Evolutionary conservation across 169 alveolate species (phyloP), one percentile per base, ranked within the genome.

Genomic region (Cryptosporidium sp.): DNA sequence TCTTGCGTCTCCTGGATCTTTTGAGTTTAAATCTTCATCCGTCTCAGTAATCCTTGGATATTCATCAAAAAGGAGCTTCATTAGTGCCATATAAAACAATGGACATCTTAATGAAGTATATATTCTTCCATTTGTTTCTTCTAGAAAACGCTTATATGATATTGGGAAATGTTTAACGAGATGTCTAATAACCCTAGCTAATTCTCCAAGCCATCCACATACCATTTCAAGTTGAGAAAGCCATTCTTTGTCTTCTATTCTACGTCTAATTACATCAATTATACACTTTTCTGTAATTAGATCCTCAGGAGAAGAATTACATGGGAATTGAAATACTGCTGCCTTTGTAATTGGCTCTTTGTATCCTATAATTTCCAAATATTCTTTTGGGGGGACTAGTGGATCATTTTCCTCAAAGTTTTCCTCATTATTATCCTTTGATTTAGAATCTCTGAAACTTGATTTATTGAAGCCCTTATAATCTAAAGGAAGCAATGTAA

Each of bases 1-100:
- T 26, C 89, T 37, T 16, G 89, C 73, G 26, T 80, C 89, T n/a
- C 89, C 89, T 65, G 89, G 89, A 3, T 80, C 89, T 26, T 80
- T 80, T 26, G 89, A 62, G 37, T 80, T 80, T 6, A 80, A 9
- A 33, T 80, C 75, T 65, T 80, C 89, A 10, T 67, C 37, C 3
- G 89, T 80, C 26, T 80, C 75, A 48, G 18, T 35, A 43, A 80
- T 67, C 51, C 9, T 62, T 26, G 89, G 89, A 65, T 80, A 80
- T 29, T 80, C 69, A 62, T 80, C 89, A 65, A 80, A 80, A 7
- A 80, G 65, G 29, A 80, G 45, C 33, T 80, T 80, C 89, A 80
- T 80, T 1, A 67, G 18, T 62, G 89, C 74, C 75, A 80, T 62
- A 29, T 80, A 80, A 31, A 80, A 80, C 23, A 80, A 48, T 23